Base-by-base conservation (phyloP, 129 eudicot genomes). In the Heracleum sosnowskyi region DNA sequence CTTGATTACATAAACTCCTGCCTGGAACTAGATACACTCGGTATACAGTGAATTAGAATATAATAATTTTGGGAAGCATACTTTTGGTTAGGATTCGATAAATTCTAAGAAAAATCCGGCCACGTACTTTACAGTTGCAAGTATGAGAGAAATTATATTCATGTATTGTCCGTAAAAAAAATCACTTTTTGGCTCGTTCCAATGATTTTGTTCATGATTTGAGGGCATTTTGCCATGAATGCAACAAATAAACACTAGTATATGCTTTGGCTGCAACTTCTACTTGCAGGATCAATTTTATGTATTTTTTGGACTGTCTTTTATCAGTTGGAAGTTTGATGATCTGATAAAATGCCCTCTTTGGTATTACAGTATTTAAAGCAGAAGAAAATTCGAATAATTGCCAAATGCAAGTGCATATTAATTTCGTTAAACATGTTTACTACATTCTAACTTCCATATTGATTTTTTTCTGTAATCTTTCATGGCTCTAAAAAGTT, bases 31-130 rank as follows among this genome's bases (percentile, higher is more conserved):
- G 73, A 73, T 73, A 40, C 10, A 60, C 72, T 24, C 6, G 2
- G 34, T 13, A 64, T 47, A 28, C 26, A 28, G 71, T 75, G 55
- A 72, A 81, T 66, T 81, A 51, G 76, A 85, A 74, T 83, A 81
- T 39, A n/a, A 41, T 35, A n/a, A 29, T 20, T 18, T 3, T 49
- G n/a, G 16, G 33, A n/a, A 31, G 12, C 45, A n/a, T 71, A 76
- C 5, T 74, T 83, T 76, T 79, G 79, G 78, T 29, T 60, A 60
- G 33, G 4, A 60, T n/a, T 60, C 11, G 4, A 55, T 22, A 24
- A 55, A 24, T 24, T 24, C 29, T 55, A 55, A 55, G 64, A 55
- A 0, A 24, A 55, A 1, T 22, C 4, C 29, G 64, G 64, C 29
- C 4, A 24, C 0, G 29, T 7, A 8, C n/a, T 55, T 55, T 55